These are phyloP conservation scores for Saxophila tyrrhenica DNA, from an alignment of 495 filamentous ascomycete genomes.

Conservation along the genomic window DNA sequence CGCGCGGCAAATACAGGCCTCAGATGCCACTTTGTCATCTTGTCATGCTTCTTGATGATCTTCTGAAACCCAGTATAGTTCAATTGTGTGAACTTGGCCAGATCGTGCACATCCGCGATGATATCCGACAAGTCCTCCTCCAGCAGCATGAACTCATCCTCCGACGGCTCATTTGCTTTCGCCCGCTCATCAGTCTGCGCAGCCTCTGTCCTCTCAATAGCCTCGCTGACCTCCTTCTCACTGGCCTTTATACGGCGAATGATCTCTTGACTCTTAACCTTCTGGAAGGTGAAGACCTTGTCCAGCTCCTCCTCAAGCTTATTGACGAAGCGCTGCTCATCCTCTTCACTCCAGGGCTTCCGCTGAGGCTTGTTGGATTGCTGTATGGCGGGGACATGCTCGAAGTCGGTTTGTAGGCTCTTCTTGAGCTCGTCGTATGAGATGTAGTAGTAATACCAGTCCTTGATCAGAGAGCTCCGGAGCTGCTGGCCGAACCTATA, in stretches of 20 bases:
- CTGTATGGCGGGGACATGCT: slow-evolving; percentile 42
- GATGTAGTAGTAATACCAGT: slow-evolving; percentile 96
- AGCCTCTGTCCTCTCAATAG: slow-evolving; percentile 64
- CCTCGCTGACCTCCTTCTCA: slow-evolving; percentile 81
- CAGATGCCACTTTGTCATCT: slow-evolving; percentile 88
- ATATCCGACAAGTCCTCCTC: slow-evolving; percentile 95
- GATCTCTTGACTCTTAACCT: slow-evolving; percentile 90
- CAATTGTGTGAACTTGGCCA: slow-evolving; percentile 95
- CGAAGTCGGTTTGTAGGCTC: slow-evolving; percentile 65
- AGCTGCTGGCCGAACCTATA: slow-evolving; percentile 92
- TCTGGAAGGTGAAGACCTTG: slow-evolving; percentile 93
- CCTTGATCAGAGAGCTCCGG: slow-evolving; percentile 81
- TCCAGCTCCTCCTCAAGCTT: slow-evolving; percentile 84
- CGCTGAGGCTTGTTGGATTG: slow-evolving; percentile 36
- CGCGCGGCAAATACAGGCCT: slow-evolving; percentile 88
- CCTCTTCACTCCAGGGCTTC: slow-evolving; percentile 77
- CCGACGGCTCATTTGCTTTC: slow-evolving; percentile 40
- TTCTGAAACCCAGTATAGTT: slow-evolving; percentile 99
- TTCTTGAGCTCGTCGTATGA: slow-evolving; percentile 88
- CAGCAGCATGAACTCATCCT: slow-evolving; percentile 87
- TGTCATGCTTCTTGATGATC: slow-evolving; percentile 99
- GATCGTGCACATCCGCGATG: slow-evolving; percentile 95
- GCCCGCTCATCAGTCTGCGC: slow-evolving; percentile 25
- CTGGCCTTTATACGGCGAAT: slow-evolving; percentile 72
- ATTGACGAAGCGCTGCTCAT: slow-evolving; percentile 79